Evolutionary conservation across 257 asterid species (phyloP), one percentile per base, ranked within the genome.

Genomic region (Hygrophila difformis): DNA sequence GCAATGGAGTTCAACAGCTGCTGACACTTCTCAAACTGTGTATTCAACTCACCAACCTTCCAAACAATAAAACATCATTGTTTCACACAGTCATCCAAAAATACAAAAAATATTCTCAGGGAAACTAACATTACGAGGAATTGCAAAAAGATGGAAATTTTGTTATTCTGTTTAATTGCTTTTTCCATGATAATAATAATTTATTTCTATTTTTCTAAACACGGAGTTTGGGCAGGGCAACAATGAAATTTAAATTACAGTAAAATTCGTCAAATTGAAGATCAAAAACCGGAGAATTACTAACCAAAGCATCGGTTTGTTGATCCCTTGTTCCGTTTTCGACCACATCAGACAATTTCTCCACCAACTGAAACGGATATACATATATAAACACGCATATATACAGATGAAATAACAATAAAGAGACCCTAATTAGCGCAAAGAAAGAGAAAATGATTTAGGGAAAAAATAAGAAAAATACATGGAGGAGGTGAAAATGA

Each of bases 21-120:
- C 64, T 89, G 98, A 69, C 92, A 89, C 77, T 82, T 82, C 56
- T 89, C 96, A 65, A 89, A 85, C 66, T 89, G 96, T 44, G 74
- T 52, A 65, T 78, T 89, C 80, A 82, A 57, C 67, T 82, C 96
- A 35, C 74, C 63, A 53, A 88, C 82, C 97, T 83, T 64, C 12
- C 56, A 54, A 14, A 26, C 43, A 43, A 57, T 26, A 50, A 53
- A 53, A 55, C 20, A 15, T 4, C 23, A 24, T 23, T 46, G 44
- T 28, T 24, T 51, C 18, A 59, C 40, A 42, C 14, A 51, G 9
- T 15, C 12, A 24, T 2, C 55, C 18, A 12, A 21, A 20, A 23
- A 26, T 43, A 12, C n/a, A n/a, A n/a, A n/a, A n/a, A n/a, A n/a
- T n/a, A n/a, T n/a, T n/a, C n/a, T n/a, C n/a, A n/a, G n/a, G n/a